Evolutionary conservation across 2,329 filamentous ascomycete species (phyloP).

Genomic region (Fusarium mexicanum): DNA sequence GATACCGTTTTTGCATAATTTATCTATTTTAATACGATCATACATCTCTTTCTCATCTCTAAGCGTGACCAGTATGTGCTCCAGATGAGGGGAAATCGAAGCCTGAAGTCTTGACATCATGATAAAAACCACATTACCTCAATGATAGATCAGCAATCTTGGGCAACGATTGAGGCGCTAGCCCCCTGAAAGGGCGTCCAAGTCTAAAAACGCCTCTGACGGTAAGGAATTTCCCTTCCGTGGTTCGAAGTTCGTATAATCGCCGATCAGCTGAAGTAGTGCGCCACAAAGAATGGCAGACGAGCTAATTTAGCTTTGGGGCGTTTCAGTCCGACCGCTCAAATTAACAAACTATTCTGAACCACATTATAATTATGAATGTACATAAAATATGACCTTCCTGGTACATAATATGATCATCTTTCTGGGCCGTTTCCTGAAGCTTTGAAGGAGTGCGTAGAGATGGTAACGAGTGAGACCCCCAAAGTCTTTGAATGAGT

Average conservation of each 20-base stretch:
- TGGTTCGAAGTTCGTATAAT: background rate
- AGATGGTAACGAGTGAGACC: no score
- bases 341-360: background rate
- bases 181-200: background rate
- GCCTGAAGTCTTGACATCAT: background rate
- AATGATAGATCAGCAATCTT: background rate
- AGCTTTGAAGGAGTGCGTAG: no score
- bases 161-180: no score
- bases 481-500: background rate
- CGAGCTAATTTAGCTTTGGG: background rate
- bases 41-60: background rate
- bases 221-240: background rate
- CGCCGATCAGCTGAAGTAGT: background rate
- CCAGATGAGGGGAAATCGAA: background rate
- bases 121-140: background rate
- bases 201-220: background rate
- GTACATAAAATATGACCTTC: background rate
- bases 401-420: no score
- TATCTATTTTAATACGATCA: background rate
- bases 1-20: conserved; percentile 14
- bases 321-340: background rate
- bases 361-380: background rate
- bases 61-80: background rate
- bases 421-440: accelerated
- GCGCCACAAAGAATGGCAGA: background rate